phyloP scores from a whole-genome alignment of 1,284 basidiomycete genomes.

The Fereydounia khargensis region DNA sequence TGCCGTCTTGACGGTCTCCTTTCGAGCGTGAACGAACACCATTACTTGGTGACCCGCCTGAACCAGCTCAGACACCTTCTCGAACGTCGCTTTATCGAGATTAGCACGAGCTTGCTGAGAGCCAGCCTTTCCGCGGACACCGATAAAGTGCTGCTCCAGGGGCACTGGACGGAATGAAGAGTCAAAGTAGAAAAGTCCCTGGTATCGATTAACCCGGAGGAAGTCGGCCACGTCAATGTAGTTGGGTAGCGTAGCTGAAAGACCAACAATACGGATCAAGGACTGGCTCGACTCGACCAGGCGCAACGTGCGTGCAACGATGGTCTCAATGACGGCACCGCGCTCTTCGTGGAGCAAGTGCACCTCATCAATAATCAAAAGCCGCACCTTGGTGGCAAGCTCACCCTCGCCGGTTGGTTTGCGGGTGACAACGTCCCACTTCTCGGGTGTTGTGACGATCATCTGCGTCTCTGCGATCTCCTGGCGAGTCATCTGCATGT shows the following conservation, averaged over 20 bases:
- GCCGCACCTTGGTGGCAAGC: conserved; percentile 77
- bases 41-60: conserved; percentile 80
- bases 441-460: conserved; percentile 98
- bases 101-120: conserved; percentile 75
- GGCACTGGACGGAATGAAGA: conserved; percentile 95
- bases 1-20: conserved; percentile 95
- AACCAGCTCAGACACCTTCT: conserved; percentile 65
- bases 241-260: conserved; percentile 97
- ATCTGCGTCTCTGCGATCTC: conserved; percentile 96
- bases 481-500: conserved; percentile 93
- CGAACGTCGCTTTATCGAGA: conserved; percentile 83
- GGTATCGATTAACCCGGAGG: conserved; percentile 80
- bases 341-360: conserved; percentile 97
- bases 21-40: conserved; percentile 98
- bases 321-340: conserved; percentile 96
- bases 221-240: conserved; percentile 97
- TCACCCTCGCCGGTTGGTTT: conserved; percentile 97
- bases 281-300: conserved; percentile 95
- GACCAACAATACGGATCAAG: conserved; percentile 93
- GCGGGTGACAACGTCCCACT: conserved; percentile 98
- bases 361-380: conserved; percentile 97
- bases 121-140: conserved; percentile 86
- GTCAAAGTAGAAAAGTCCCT: conserved; percentile 97
- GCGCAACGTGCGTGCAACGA: conserved; percentile 90
- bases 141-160: conserved; percentile 95